Evolutionary conservation across 768 basidiomycete species (phyloP), one percentile per base, ranked within the genome.

Genomic region (Termitomyces sp.): DNA sequence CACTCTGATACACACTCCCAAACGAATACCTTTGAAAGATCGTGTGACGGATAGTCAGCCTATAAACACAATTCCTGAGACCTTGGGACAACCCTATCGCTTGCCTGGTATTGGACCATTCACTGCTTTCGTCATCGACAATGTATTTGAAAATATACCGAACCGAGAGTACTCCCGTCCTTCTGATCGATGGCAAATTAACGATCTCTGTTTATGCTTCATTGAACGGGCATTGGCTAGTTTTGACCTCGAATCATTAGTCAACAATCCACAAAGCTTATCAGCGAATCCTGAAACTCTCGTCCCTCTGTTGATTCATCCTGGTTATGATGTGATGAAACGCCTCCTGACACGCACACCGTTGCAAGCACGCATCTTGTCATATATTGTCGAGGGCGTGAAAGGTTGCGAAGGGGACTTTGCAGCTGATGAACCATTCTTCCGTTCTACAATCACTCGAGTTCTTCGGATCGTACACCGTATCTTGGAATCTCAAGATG

Each of bases 291-390:
- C 73, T 38, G 88, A 89, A 32, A 67, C 71, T 0, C 70, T 93
- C 16, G 64, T 82, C 23, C 80, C 82, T 20, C 77, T 85, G 33
- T 77, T 89, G 10, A 68, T 82, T 2, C 93, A 97, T 67, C 94
- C 96, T 3, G 96, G 95, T 0, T 93, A 91, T 68, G 90, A 94
- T 57, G 75, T 97, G 57, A 83, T 95, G 73, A 83, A 87, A 47
- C 85, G 92, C 4, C 66, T 98, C 14, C 75, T 98, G 51, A 88
- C 87, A 16, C 82, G 82, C 50, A 84, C 88, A 0, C 77, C 83
- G 0, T 77, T 98, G 4, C 93, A 95, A 69, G 71, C 80, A 3
- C 85, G 80, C 49, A 78, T 98, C 44, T 77, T 96, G 51, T 83
- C 86, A 0, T 91, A 95, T 67, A 77, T 95, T 57, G 86, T 88